phyloP scores from a whole-genome alignment of 768 basidiomycete genomes.

The Trametes gibbosa region DNA sequence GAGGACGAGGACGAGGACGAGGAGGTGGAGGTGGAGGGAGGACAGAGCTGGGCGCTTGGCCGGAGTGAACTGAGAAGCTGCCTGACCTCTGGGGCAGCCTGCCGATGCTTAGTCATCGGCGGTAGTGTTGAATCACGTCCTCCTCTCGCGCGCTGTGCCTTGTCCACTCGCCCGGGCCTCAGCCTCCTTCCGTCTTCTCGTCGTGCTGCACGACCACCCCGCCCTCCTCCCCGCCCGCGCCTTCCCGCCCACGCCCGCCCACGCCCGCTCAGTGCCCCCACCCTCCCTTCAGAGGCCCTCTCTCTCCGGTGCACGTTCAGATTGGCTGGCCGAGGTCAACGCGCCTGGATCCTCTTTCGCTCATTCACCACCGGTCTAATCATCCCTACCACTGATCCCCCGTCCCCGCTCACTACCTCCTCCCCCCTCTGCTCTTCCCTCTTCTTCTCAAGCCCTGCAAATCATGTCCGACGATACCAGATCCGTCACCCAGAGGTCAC shows the following conservation, averaged over 20 bases:
- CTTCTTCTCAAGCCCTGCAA: not conserved
- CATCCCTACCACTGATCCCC: slow-evolving; percentile 11
- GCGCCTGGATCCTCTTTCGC: slow-evolving; percentile 13
- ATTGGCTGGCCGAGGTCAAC: slow-evolving; percentile 14
- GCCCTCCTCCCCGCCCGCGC: slow-evolving; percentile 2
- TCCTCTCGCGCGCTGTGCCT: slow-evolving; percentile 13
- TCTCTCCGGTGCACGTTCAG: slow-evolving; percentile 9
- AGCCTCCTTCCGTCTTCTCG: slow-evolving; percentile 17
- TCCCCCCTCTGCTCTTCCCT: not conserved
- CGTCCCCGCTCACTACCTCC: slow-evolving; percentile 5
- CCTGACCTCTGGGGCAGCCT: slow-evolving; percentile 1
- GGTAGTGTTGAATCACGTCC: slow-evolving; percentile 4
- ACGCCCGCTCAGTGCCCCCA: not conserved
- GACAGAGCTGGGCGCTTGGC: not conserved
- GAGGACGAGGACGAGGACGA: not conserved
- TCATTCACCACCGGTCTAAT: slow-evolving; percentile 7
- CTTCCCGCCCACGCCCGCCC: slow-evolving; percentile 10
- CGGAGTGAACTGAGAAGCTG: not conserved
- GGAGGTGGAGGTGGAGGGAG: not conserved
- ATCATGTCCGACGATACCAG: slow-evolving; percentile 64
- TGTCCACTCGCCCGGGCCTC: slow-evolving; percentile 22
- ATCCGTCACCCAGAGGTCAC: slow-evolving; percentile 32
- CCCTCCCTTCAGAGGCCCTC: not conserved
- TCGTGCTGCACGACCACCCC: slow-evolving; percentile 27
- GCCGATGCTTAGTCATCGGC: slow-evolving; percentile 24